phyloP scores from a whole-genome alignment of 2,329 filamentous ascomycete species.

The Chaetoscypha palmicola region DNA sequence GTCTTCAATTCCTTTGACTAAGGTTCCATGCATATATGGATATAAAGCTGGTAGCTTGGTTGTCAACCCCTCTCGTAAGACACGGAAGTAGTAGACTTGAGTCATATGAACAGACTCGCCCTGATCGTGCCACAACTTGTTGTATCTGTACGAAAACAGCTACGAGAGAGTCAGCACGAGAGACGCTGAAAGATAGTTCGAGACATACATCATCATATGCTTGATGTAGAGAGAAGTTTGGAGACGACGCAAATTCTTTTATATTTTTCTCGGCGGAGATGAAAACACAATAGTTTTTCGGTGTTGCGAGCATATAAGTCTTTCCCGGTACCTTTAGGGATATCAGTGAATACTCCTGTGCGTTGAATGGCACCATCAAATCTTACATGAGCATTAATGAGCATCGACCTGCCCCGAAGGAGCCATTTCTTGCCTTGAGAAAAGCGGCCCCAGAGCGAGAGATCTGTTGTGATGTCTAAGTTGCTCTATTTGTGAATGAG shows the following conservation, averaged over 20 bases:
- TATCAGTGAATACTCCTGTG: background rate
- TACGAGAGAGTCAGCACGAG: background rate
- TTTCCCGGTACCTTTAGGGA: background rate
- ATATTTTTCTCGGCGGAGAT: slow-evolving; percentile 1
- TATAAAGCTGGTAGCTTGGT: slow-evolving; percentile 1
- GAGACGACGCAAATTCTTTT: background rate
- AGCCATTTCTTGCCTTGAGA: slow-evolving; percentile 1
- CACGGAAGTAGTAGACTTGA: background rate
- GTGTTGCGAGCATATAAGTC: background rate
- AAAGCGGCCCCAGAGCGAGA: background rate
- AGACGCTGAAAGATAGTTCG: too few relatives aligned
- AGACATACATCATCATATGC: slow-evolving; percentile 1
- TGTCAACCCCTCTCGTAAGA: slow-evolving; percentile 3
- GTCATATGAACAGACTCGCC: background rate
- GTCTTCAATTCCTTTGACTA: background rate
- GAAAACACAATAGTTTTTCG: slow-evolving; percentile 2
- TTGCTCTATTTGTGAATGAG: too few relatives aligned
- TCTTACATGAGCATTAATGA: slow-evolving; percentile 1
- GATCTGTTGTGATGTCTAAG: background rate
- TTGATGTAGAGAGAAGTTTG: slow-evolving; percentile 1
- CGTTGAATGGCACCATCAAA: background rate
- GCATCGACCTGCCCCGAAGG: background rate
- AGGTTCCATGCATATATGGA: background rate
- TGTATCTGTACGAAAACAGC: slow-evolving; percentile 1
- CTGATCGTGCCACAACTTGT: slow-evolving; percentile 1